These are phyloP conservation scores for Cryptococcus sp. DNA, from an alignment of 1,284 basidiomycete species.

Conservation along the genomic window DNA sequence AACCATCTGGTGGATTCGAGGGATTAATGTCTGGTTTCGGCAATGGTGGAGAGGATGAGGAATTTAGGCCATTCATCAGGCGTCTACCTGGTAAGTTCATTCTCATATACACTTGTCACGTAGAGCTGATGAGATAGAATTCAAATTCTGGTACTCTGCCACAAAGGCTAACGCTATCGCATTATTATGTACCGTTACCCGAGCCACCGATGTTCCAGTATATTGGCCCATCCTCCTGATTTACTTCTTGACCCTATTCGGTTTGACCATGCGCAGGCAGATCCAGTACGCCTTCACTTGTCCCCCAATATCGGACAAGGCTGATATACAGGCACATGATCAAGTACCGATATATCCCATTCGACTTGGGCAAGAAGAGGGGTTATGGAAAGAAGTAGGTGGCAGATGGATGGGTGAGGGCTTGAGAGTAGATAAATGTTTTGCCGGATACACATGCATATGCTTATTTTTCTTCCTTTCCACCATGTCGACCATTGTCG, in stretches of 20 bases:
- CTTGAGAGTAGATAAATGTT: not conserved
- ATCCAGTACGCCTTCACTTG: conserved; percentile 61
- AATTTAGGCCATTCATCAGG: conserved; percentile 94
- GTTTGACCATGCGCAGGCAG: conserved; percentile 86
- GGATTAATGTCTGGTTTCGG: conserved; percentile 43
- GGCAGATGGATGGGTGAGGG: not conserved
- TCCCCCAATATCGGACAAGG: not conserved
- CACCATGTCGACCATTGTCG: no score
- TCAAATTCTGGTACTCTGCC: conserved; percentile 71
- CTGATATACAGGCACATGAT: conserved; percentile 78
- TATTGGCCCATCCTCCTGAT: conserved; percentile 97
- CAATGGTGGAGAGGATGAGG: conserved; percentile 58
- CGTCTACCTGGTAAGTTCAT: conserved; percentile 78
- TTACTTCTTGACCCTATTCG: conserved; percentile 84
- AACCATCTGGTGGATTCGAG: conserved; percentile 30
- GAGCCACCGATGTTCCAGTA: conserved; percentile 87
- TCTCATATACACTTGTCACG: not conserved
- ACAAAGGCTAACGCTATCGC: conserved; percentile 84
- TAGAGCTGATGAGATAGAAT: conserved; percentile 16
- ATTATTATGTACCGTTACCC: conserved; percentile 71
- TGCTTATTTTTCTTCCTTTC: no score
- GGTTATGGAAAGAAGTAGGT: conserved; percentile 42
- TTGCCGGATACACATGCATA: not conserved
- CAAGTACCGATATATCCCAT: conserved; percentile 78
- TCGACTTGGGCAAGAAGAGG: conserved; percentile 45